These are phyloP conservation scores for Rhododendron williamsianum DNA, from an alignment of 148 eudicot genomes.

Conservation along the genomic window DNA sequence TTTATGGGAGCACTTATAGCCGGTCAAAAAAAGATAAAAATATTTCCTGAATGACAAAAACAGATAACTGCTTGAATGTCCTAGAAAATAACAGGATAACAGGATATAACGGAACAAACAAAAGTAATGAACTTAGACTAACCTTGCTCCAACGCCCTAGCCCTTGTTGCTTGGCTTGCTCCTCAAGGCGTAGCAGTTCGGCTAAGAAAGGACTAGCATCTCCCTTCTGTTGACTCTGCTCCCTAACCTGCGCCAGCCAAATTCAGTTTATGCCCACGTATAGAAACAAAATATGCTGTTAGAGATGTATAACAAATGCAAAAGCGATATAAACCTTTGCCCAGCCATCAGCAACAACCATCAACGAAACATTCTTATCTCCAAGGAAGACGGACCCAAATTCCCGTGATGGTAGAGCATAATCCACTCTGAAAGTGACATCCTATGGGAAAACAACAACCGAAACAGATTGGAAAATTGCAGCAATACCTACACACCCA, in stretches of 20 bases:
- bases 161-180: conserved; percentile 79
- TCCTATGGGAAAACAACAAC: conserved; percentile 39
- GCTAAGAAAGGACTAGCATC: conserved; percentile 57
- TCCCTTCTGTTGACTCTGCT: conserved; percentile 71
- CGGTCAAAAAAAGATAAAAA: neutral
- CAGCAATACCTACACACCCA: neutral
- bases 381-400: conserved; percentile 72
- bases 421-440: conserved; percentile 74
- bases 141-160: conserved; percentile 93
- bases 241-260: conserved; percentile 58
- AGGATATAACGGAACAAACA: neutral
- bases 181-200: conserved; percentile 59
- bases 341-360: conserved; percentile 91
- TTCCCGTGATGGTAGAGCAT: conserved; percentile 61
- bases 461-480: neutral
- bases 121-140: conserved; percentile 15
- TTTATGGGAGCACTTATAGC: neutral
- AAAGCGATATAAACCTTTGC: conserved; percentile 56
- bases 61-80: neutral
- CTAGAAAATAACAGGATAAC: neutral
- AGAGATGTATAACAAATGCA: neutral
- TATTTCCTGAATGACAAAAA: neutral
- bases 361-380: conserved; percentile 48
- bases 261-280: conserved; percentile 3
- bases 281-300: neutral